Percentiles rank a stretch among this genome's conserved stretches.
Conservation (phyloP, 2,329 filamentous ascomycete species). For the Calonectria montana region DNA sequence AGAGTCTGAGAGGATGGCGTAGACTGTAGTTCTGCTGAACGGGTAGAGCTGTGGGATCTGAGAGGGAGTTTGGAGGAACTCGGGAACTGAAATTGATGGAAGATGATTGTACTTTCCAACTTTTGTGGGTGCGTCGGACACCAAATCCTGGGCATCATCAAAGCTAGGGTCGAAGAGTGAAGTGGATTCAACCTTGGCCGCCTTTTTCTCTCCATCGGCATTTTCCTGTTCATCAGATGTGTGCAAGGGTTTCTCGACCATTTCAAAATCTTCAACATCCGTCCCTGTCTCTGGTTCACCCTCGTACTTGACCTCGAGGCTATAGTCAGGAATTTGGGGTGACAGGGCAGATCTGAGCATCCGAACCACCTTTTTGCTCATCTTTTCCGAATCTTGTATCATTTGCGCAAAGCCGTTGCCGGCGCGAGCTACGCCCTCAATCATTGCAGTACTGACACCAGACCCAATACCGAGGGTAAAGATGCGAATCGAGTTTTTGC, state of each 20-base stretch:
- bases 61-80: conserved; percentile 72
- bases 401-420: conserved; percentile 71
- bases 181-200: conserved; percentile 52
- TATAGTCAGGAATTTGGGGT: conserved; percentile 73
- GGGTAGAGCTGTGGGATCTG: conserved; percentile 73
- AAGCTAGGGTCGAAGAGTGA: conserved; percentile 68
- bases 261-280: conserved; percentile 74
- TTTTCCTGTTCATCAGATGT: conserved; percentile 50
- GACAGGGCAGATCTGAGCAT: conserved; percentile 80
- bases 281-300: conserved; percentile 12
- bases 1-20: conserved; percentile 70
- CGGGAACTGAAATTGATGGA: conserved; percentile 63
- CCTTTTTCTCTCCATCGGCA: conserved; percentile 36
- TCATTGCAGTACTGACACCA: conserved; percentile 61
- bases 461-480: conserved; percentile 67
- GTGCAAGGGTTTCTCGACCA: conserved; percentile 67
- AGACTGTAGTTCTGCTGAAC: conserved; percentile 73
- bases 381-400: conserved; percentile 71
- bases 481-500: conserved; percentile 57
- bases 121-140: conserved; percentile 26
- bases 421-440: conserved; percentile 64
- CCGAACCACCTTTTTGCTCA: conserved; percentile 75
- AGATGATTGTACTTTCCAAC: conserved; percentile 59
- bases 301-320: conserved; percentile 70
- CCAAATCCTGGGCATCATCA: conserved; percentile 55